Base-by-base conservation (phyloP, 2,329 filamentous ascomycete genomes). In the Colletotrichum sp. region DNA sequence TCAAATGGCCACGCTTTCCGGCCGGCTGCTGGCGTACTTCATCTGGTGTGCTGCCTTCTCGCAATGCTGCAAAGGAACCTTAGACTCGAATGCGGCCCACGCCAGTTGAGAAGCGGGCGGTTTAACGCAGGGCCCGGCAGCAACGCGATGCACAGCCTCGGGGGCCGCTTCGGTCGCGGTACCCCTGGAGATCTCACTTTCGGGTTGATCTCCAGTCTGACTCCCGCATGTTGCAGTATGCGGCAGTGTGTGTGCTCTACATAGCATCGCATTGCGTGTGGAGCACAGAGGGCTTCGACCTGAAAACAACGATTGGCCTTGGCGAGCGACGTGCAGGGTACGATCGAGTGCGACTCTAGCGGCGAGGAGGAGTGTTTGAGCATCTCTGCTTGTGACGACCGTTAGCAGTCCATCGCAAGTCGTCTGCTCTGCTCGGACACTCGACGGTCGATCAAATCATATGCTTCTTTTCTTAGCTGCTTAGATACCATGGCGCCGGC, bases 221-320 rank as follows among this genome's bases (percentile, higher is more conserved):
- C 49, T 55, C 28, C 52, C 44, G 59, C 60, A 60, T 49, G n/a
- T 16, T 64, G 70, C 63, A 59, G 28, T 59, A 68, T 68, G 32
- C 39, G 44, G 65, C 24, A 59, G 30, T 39, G 74, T 59, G 15
- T 62, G 64, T 76, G 59, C 72, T 63, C 62, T 60, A 62, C 75
- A 55, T 59, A 32, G 34, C 67, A 75, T 75, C 28, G 57, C 75
- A 39, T 71, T 68, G 36, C 36, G 36, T 55, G 63, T 71, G 49
- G 70, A 34, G 57, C 57, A 36, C 26, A 18, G 52, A 34, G 44
- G 39, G 39, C 24, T 34, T 70, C 67, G 72, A 76, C 75, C 75
- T 76, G 75, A 75, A 76, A 76, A 75, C 72, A 49, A 63, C 75
- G 60, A 75, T 16, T 49, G 24, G 71, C 21, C 75, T 76, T 76